Conservation (phyloP, 306 rosid genomes). For the Lathyrus oleraceus region DNA sequence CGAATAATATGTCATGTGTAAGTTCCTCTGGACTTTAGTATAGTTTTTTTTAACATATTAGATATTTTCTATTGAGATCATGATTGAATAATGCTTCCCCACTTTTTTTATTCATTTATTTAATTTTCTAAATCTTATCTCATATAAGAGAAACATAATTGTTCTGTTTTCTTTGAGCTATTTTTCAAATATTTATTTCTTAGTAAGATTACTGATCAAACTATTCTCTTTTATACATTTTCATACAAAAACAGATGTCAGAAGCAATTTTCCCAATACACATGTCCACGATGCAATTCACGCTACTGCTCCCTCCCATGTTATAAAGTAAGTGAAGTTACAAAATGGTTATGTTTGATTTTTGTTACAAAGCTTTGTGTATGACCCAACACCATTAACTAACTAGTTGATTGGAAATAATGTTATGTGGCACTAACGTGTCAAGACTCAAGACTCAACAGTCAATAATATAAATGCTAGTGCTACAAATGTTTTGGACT, state of each 20-base stretch:
- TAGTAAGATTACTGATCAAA: conserved; percentile 9
- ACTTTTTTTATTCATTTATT: not conserved
- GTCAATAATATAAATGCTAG: not conserved
- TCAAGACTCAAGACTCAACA: not conserved
- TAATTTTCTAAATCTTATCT: not conserved
- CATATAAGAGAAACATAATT: not conserved
- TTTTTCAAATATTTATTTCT: not conserved
- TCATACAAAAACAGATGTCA: conserved; percentile 60
- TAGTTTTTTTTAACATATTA: not conserved
- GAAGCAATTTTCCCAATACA: conserved; percentile 89
- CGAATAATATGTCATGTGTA: conserved; percentile 86
- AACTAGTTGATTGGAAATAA: not conserved
- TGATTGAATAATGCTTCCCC: not conserved
- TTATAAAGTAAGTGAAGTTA: conserved; percentile 61
- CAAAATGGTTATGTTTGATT: conserved; percentile 18
- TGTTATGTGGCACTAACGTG: conserved; percentile 9
- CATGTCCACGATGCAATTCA: conserved; percentile 94
- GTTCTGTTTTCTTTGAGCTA: not conserved
- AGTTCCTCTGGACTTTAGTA: conserved; percentile 20
- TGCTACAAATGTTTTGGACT: conserved; percentile 1
- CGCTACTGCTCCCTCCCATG: conserved; percentile 86
- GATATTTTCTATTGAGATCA: not conserved
- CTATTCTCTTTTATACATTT: not conserved
- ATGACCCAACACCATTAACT: not conserved
- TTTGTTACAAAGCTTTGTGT: conserved; percentile 2